These are phyloP conservation scores for Scytalidium sp. DNA, from an alignment of 2,329 filamentous ascomycete genomes.

Conservation along the genomic window DNA sequence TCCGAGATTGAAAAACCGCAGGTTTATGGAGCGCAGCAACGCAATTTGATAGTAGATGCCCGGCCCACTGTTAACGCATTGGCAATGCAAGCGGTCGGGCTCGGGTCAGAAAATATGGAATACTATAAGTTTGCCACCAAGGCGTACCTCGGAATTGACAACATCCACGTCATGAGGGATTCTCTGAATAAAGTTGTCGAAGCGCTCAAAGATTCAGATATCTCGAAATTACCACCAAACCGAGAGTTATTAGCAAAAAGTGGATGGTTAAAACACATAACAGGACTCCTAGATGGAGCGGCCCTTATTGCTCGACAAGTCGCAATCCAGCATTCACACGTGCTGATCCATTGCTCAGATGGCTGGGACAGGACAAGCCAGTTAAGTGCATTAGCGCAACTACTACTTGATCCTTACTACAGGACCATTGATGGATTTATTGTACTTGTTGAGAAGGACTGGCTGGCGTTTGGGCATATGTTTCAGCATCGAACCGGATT, in stretches of 20 bases:
- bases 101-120: constrained; percentile 97
- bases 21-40: constrained; percentile 88
- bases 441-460: constrained; percentile 93
- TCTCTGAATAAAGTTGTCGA: constrained; percentile 87
- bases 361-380: constrained; percentile 98
- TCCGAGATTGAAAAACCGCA: constrained; percentile 48
- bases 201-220: constrained; percentile 87
- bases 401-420: constrained; percentile 95
- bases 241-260: constrained; percentile 78
- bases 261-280: constrained; percentile 88
- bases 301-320: constrained; percentile 82
- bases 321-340: constrained; percentile 89
- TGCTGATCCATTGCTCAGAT: constrained; percentile 95
- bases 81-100: constrained; percentile 88
- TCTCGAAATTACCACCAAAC: constrained; percentile 78
- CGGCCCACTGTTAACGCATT: constrained; percentile 91
- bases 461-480: constrained; percentile 97
- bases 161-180: constrained; percentile 96
- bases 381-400: constrained; percentile 83
- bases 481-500: constrained; percentile 90
- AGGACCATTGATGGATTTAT: constrained; percentile 94
- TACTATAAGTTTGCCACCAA: constrained; percentile 92
- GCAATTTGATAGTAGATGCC: constrained; percentile 93
- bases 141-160: constrained; percentile 92
- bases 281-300: constrained; percentile 78